Conservation (phyloP, 2,329 filamentous ascomycete species). For the Waltergamsia citrina region DNA sequence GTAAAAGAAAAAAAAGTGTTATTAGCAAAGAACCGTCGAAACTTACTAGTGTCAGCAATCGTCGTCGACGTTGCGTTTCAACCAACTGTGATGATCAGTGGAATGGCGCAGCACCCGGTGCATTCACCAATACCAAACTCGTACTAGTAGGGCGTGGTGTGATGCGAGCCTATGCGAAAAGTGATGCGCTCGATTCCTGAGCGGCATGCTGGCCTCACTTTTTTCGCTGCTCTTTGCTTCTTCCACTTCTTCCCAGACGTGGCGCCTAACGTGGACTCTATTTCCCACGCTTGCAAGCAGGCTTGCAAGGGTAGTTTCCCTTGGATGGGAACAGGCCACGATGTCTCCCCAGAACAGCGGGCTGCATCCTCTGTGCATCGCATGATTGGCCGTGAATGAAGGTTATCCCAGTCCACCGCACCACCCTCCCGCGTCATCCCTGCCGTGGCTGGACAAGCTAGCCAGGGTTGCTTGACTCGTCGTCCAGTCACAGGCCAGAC, state of each 20-base stretch:
- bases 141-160: no score
- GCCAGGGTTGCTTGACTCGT: background rate
- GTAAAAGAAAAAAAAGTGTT: no score
- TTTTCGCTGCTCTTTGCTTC: no score
- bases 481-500: background rate
- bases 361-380: slow-evolving; percentile 1
- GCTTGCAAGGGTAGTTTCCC: slow-evolving; percentile 1
- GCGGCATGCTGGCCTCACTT: background rate
- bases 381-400: slow-evolving; percentile 1
- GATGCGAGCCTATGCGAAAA: no score
- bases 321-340: slow-evolving; percentile 1
- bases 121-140: no score
- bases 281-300: background rate
- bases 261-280: slow-evolving; percentile 2
- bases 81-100: no score
- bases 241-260: no score
- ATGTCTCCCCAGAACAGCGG: background rate
- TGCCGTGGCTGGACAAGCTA: background rate
- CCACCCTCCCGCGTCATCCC: slow-evolving; percentile 1
- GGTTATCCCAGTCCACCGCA: background rate
- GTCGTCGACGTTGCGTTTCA: no score
- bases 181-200: no score
- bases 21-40: no score
- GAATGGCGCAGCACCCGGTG: no score
- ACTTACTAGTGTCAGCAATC: no score